Evolutionary conservation across 345 rosid species (phyloP).

Genomic region (Eucalyptus curtisii): DNA sequence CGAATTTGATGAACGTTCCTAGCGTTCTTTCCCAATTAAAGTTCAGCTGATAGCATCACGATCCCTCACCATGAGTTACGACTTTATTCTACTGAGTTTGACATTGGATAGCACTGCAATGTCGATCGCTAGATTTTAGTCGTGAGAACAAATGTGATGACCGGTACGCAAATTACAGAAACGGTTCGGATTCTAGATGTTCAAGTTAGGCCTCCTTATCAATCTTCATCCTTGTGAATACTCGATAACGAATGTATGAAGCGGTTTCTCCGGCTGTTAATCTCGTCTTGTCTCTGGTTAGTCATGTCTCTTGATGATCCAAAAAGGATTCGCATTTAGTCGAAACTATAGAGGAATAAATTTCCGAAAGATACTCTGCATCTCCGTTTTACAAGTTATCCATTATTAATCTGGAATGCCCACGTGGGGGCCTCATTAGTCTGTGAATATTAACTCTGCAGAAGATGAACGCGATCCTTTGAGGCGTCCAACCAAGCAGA

Average conservation of each 20-base stretch:
- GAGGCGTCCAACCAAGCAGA: constrained; percentile 52
- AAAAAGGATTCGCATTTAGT: not conserved
- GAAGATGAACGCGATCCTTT: constrained; percentile 64
- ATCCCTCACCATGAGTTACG: not conserved
- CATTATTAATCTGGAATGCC: not conserved
- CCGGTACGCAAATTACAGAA: not conserved
- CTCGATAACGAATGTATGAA: not conserved
- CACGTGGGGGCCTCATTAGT: not conserved
- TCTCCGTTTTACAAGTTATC: not conserved
- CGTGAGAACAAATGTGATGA: not conserved
- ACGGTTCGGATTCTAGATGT: not conserved
- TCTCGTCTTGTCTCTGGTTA: not conserved
- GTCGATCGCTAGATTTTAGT: not conserved
- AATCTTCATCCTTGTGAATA: not conserved
- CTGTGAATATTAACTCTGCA: constrained; percentile 16
- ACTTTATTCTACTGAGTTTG: not conserved
- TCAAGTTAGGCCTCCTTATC: not conserved
- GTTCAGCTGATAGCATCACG: not conserved
- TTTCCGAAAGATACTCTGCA: not conserved
- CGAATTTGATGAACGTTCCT: not conserved
- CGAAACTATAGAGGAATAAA: not conserved
- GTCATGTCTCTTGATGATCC: not conserved
- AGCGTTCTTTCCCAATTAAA: not conserved
- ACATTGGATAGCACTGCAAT: not conserved
- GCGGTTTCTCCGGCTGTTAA: not conserved